Evolutionary conservation across 768 basidiomycete genomes (phyloP).

Genomic region (Suillus spraguei): DNA sequence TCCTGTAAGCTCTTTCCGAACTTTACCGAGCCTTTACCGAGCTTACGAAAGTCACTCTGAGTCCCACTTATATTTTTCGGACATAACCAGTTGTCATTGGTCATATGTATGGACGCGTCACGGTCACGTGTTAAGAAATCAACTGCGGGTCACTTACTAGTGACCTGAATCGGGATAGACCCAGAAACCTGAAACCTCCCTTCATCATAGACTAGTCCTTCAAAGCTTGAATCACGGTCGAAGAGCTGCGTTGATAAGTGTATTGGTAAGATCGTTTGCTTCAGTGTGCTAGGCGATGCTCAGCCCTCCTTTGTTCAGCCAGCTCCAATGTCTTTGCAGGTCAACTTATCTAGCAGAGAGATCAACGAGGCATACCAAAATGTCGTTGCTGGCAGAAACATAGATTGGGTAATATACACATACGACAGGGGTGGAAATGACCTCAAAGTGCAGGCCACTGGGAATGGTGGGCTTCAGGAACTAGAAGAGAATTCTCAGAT

Average conservation of each 20-base stretch:
- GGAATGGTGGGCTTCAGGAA: constrained; percentile 88
- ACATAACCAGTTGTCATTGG: too few species aligned
- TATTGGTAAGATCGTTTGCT: not conserved
- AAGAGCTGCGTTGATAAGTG: constrained; percentile 1
- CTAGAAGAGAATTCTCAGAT: constrained; percentile 92
- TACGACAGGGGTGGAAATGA: constrained; percentile 85
- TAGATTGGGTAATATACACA: constrained; percentile 80
- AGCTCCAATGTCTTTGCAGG: constrained; percentile 69
- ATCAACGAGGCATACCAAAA: constrained; percentile 75
- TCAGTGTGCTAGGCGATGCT: not conserved
- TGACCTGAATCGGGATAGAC: not conserved
- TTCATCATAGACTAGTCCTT: not conserved
- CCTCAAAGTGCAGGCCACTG: constrained; percentile 83
- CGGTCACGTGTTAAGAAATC: constrained; percentile 8
- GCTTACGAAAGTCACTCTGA: too few species aligned
- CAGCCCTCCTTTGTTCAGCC: constrained; percentile 6
- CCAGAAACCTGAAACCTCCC: constrained; percentile 12
- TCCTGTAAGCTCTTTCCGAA: too few species aligned
- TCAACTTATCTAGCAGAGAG: constrained; percentile 76
- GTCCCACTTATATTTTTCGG: too few species aligned
- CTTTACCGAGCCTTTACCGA: too few species aligned
- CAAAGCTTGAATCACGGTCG: not conserved
- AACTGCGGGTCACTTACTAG: constrained; percentile 4
- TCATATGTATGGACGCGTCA: constrained; percentile 1
- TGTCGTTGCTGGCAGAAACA: constrained; percentile 63